Percentiles rank a stretch among this genome's conserved stretches.
phyloP scores from a whole-genome alignment of 2,329 filamentous ascomycete species.

The Thielaviopsis ethacetica region DNA sequence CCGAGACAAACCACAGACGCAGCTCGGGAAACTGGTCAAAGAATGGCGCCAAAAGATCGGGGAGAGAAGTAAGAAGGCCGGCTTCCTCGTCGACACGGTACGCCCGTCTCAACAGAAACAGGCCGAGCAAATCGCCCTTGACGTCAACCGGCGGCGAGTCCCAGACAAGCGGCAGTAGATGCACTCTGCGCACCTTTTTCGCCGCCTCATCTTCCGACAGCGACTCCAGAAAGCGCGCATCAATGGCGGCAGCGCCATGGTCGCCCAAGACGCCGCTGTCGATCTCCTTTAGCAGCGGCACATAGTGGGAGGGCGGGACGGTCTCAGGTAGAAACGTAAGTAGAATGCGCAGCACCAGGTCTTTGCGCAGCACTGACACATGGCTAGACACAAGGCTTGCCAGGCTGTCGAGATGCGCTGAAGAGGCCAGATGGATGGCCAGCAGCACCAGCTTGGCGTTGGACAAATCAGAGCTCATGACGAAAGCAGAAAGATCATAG shows the following conservation, averaged over 20 bases:
- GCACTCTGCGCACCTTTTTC: constrained; percentile 47
- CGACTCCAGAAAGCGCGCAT: constrained; percentile 37
- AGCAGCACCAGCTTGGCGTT: constrained; percentile 56
- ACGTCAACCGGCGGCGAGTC: constrained; percentile 30
- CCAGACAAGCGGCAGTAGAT: constrained; percentile 40
- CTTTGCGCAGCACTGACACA: constrained; percentile 40
- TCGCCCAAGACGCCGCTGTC: constrained; percentile 29
- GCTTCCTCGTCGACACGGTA: constrained; percentile 55
- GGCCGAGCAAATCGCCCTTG: constrained; percentile 37
- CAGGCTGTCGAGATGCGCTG: constrained; percentile 47
- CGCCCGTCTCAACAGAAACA: constrained; percentile 52
- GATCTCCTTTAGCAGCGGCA: constrained; percentile 42
- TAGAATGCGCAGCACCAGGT: constrained; percentile 54
- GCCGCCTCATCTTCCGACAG: constrained; percentile 47
- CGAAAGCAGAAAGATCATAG: constrained; percentile 6
- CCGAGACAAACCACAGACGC: constrained; percentile 52
- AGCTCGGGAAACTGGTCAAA: constrained; percentile 43
- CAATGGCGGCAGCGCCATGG: constrained; percentile 28
- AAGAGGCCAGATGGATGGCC: constrained; percentile 51
- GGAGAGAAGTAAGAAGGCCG: constrained; percentile 52
- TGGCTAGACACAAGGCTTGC: constrained; percentile 41
- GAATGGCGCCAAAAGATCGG: constrained; percentile 52
- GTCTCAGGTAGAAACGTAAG: constrained; percentile 65
- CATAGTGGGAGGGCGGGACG: constrained; percentile 44
- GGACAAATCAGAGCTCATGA: constrained; percentile 32